A percentile compares a stretch with the other conserved stretches of the same genome.
Conservation (phyloP, 2,329 filamentous ascomycete genomes). For the Botrytis sinoallii region DNA sequence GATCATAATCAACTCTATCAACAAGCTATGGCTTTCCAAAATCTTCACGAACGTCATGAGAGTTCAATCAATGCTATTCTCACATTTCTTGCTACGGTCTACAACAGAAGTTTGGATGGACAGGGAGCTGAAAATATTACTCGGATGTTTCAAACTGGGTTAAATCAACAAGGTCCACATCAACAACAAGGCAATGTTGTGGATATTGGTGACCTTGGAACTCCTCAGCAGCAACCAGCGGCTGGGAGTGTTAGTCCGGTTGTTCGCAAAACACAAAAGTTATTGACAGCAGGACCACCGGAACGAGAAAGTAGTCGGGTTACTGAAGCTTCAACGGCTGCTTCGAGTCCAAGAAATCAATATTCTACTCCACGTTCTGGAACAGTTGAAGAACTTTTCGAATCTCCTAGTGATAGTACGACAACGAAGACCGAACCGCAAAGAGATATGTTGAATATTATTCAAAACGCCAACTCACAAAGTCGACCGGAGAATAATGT, state of each 20-base stretch:
- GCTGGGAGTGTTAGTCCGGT: conserved; percentile 33
- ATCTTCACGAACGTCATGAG: conserved; percentile 91
- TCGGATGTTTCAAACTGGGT: conserved; percentile 77
- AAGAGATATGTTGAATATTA: conserved; percentile 63
- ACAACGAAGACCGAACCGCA: conserved; percentile 56
- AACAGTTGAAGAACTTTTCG: conserved; percentile 59
- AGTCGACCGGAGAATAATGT: conserved; percentile 36
- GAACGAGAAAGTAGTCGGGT: background rate
- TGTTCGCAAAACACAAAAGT: conserved; percentile 32
- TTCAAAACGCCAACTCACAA: conserved; percentile 61
- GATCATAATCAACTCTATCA: conserved; percentile 87
- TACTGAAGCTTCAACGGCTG: conserved; percentile 28
- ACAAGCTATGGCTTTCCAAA: conserved; percentile 85
- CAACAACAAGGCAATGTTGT: conserved; percentile 55
- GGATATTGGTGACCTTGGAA: conserved; percentile 55
- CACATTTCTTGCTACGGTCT: conserved; percentile 94
- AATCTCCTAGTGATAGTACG: conserved; percentile 47
- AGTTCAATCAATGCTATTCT: conserved; percentile 99
- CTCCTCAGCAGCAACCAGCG: conserved; percentile 26
- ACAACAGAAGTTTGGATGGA: conserved; percentile 87
- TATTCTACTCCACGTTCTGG: conserved; percentile 44
- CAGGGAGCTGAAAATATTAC: conserved; percentile 75
- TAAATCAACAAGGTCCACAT: conserved; percentile 56
- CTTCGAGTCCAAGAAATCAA: conserved; percentile 34
- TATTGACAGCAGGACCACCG: conserved; percentile 37